Evolutionary conservation across 1,139 yeast genomes (phyloP), one percentile per base, ranked within the genome.

Genomic region (Suhomyces bribrorum): DNA sequence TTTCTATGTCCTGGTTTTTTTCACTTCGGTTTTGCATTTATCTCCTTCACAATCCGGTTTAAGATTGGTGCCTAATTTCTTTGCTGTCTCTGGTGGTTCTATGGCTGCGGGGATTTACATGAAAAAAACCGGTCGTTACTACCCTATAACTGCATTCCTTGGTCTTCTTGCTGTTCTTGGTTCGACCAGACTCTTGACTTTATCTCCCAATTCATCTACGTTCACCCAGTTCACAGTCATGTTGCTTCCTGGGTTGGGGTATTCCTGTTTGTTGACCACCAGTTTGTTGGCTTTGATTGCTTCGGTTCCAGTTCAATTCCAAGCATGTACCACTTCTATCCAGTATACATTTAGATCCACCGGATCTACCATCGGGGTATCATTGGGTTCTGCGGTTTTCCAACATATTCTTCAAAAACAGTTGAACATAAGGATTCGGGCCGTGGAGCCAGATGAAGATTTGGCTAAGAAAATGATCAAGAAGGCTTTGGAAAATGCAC

Each of bases 61-160:
- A 44, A 70, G 89, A 44, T 64, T 83, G 36, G 61, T 81, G 11
- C 82, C 86, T 14, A 83, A 81, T 57, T 84, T 84, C 56, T 58
- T 83, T 36, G 86, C 86, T n/a, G 80, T 80, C 7, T 77, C 88
- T 1, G 38, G 67, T 32, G 94, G 94, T 1, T 83, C 90, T 0
- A 66, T 85, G 17, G 77, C 79, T 14, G 76, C 88, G 9, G 95
- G 95, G 1, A 42, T 70, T 32, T 81, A 81, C 59, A 83, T 86
- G 86, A 79, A 73, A 45, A 59, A 54, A 27, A 83, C 90, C 1
- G 95, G 95, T 4, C 74, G 70, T 35, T 86, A 86, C 62, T 79
- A 77, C 58, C 59, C 56, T 24, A 65, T 83, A 41, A 66, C 77
- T 3, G 54, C 78, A 0, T 12, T 59, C 2, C 64, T 79, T 11